Evolutionary conservation across 352 stramenopile genomes (phyloP).

Genomic region (Pythium monospermum): DNA sequence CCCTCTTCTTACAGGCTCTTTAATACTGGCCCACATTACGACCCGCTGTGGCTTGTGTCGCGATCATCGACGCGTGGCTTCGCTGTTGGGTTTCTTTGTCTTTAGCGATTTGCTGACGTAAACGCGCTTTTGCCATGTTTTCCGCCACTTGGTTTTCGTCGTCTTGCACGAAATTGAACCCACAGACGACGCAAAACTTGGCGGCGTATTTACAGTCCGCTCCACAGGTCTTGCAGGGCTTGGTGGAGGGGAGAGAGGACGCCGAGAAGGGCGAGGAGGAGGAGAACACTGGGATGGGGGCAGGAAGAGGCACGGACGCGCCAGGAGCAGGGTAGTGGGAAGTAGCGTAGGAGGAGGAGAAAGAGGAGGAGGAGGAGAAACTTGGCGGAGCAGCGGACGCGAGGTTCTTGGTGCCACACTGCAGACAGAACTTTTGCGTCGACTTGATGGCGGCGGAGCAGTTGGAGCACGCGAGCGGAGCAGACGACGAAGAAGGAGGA

Average conservation of each 20-base stretch:
- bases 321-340: conserved; percentile 32
- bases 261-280: conserved; percentile 26
- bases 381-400: conserved; percentile 9
- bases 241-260: conserved; percentile 34
- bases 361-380: conserved; percentile 20
- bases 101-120: conserved; percentile 37
- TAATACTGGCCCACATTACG: conserved; percentile 23
- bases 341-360: conserved; percentile 19
- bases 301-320: conserved; percentile 36
- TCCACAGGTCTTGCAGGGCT: conserved; percentile 59
- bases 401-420: conserved; percentile 42
- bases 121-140: conserved; percentile 61
- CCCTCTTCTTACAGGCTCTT: conserved; percentile 25
- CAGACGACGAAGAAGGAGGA: conserved; percentile 14
- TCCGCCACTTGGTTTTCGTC: conserved; percentile 75
- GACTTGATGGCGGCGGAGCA: conserved; percentile 50
- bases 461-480: conserved; percentile 29
- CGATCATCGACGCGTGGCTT: conserved; percentile 61
- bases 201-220: conserved; percentile 69
- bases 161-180: conserved; percentile 72
- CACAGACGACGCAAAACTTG: conserved; percentile 81
- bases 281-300: conserved; percentile 48
- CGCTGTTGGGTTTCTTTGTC: conserved; percentile 60
- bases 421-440: conserved; percentile 77
- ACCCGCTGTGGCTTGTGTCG: conserved; percentile 36